A percentile compares a stretch with the other conserved stretches of the same genome.
phyloP scores from a whole-genome alignment of 139 green algal species.

The Micractinium sp. region DNA sequence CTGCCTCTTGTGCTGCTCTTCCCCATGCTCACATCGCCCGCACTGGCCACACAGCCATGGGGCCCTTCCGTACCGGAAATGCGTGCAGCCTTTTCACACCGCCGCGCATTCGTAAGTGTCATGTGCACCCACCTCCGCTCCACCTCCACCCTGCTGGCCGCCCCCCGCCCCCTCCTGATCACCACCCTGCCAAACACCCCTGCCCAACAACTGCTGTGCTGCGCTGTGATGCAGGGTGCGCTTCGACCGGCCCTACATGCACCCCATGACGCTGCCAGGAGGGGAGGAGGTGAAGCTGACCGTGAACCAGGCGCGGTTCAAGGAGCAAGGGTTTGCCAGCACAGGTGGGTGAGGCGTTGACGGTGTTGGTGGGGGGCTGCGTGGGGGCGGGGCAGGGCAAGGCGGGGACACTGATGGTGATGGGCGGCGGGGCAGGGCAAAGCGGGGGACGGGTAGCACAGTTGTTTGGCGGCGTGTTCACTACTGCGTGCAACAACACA shows the following conservation, averaged over 20 bases:
- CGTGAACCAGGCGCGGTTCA: slow-evolving; percentile 64
- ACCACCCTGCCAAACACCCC: not conserved
- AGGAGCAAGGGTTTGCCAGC: slow-evolving; percentile 67
- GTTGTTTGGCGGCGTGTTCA: not conserved
- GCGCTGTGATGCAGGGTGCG: slow-evolving; percentile 47
- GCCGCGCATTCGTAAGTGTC: no score
- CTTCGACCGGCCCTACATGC: slow-evolving; percentile 69
- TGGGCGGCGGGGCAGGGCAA: not conserved
- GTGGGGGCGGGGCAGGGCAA: not conserved
- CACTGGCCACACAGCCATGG: no score
- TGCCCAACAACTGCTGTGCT: not conserved
- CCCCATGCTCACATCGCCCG: no score
- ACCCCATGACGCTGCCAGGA: slow-evolving; percentile 37
- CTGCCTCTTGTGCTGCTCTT: no score
- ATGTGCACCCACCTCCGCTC: no score
- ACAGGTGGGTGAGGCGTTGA: slow-evolving; percentile 45
- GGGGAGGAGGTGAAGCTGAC: slow-evolving; percentile 33
- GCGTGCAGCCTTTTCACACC: no score
- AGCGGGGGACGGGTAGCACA: not conserved
- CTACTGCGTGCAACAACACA: not conserved
- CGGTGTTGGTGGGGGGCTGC: not conserved
- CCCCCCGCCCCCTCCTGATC: no score
- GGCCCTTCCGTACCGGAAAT: no score
- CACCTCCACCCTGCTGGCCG: no score
- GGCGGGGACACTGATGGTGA: not conserved